A percentile compares a stretch with the other conserved stretches of the same genome.
phyloP scores from a whole-genome alignment of 2,329 filamentous ascomycete genomes.

The Thelonectria blattea region DNA sequence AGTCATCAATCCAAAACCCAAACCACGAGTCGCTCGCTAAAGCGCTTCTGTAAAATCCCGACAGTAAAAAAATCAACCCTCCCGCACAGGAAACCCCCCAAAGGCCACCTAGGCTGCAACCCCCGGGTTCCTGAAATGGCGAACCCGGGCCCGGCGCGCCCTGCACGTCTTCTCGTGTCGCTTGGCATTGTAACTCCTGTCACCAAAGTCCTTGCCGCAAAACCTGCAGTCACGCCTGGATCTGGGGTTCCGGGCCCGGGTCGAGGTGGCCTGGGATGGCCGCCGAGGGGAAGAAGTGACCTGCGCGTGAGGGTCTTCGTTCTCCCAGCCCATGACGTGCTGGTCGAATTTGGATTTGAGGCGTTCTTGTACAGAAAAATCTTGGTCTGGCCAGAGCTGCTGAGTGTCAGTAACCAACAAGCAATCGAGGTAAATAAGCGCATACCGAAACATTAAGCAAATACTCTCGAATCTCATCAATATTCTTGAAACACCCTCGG shows the following conservation, averaged over 20 bases:
- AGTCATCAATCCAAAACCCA: too few relatives aligned
- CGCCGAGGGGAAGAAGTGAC: too few relatives aligned
- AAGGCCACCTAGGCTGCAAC: too few relatives aligned
- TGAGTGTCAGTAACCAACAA: too few relatives aligned
- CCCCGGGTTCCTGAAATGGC: too few relatives aligned
- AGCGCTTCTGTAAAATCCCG: too few relatives aligned
- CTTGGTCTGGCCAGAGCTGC: neutral
- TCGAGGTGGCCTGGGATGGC: too few relatives aligned
- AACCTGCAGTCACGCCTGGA: neutral
- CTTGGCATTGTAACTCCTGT: neutral
- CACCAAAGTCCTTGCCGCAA: neutral
- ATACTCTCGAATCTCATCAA: neutral
- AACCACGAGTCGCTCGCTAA: too few relatives aligned
- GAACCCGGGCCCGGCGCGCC: neutral
- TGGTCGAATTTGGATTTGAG: neutral
- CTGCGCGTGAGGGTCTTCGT: too few relatives aligned
- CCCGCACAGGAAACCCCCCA: neutral
- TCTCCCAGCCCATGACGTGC: neutral
- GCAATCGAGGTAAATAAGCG: too few relatives aligned
- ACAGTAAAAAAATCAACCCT: neutral
- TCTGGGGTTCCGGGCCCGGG: neutral
- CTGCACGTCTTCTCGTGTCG: neutral
- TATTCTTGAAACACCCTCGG: neutral
- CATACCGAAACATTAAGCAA: neutral
- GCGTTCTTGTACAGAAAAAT: neutral